Evolutionary conservation across 768 basidiomycete genomes (phyloP).

Genomic region (Termitomyces eurrhizus): DNA sequence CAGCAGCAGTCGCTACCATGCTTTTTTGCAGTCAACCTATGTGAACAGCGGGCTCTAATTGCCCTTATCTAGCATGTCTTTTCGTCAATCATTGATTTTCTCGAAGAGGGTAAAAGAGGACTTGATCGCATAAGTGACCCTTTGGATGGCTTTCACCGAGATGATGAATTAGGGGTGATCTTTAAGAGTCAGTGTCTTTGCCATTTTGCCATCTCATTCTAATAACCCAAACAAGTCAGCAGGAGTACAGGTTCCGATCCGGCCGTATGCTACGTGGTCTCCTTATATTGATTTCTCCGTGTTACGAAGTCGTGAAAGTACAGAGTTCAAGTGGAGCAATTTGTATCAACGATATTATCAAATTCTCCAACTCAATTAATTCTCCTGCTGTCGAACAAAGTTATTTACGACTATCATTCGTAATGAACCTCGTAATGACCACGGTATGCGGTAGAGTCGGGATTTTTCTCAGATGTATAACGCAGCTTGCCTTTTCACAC

Average conservation of each 20-base stretch:
- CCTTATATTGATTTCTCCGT: background rate
- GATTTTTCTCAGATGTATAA: background rate
- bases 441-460: background rate
- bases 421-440: conserved; percentile 1
- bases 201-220: background rate
- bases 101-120: background rate
- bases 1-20: background rate
- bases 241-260: background rate
- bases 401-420: background rate
- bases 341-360: background rate
- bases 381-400: background rate
- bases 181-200: background rate
- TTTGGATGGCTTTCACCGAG: background rate
- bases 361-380: background rate
- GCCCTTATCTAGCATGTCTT: background rate
- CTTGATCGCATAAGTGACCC: background rate
- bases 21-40: background rate
- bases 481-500: background rate
- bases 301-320: background rate
- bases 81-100: background rate
- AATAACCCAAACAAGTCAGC: background rate
- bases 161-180: background rate
- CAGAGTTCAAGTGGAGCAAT: background rate
- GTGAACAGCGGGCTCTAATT: background rate
- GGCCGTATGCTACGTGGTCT: background rate